phyloP scores from a whole-genome alignment of 768 basidiomycete genomes.

The Russula olivacea region DNA sequence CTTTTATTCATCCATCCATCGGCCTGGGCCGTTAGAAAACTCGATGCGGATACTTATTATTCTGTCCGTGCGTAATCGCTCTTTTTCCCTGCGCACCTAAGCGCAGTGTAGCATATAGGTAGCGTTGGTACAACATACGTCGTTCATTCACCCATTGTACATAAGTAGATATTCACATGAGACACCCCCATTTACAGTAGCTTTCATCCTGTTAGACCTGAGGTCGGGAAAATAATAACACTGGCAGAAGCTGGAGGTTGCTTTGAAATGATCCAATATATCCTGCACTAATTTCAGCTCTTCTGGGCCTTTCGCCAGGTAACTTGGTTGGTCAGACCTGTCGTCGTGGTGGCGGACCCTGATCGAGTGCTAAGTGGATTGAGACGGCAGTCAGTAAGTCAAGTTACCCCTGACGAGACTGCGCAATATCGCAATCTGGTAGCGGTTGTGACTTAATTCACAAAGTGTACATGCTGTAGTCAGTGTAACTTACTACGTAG shows the following conservation, averaged over 20 bases:
- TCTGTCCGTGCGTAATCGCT: slow-evolving; percentile 9
- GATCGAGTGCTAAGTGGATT: neutral
- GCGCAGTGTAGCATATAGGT: slow-evolving; percentile 15
- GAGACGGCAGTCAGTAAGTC: neutral
- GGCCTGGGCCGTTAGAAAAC: neutral
- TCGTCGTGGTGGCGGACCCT: neutral
- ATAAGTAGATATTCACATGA: slow-evolving; percentile 12
- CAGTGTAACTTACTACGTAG: too few relatives aligned
- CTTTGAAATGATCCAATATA: neutral
- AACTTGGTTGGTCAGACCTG: neutral
- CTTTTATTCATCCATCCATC: neutral
- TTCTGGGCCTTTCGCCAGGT: neutral
- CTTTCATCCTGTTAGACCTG: neutral
- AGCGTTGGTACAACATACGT: slow-evolving; percentile 5
- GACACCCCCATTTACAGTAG: neutral
- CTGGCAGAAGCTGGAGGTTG: neutral
- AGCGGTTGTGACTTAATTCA: neutral
- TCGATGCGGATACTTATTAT: neutral
- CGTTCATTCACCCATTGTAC: slow-evolving; percentile 9
- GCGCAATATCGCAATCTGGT: neutral
- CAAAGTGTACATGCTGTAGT: neutral
- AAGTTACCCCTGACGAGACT: neutral
- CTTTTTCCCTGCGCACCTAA: neutral
- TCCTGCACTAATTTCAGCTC: neutral
- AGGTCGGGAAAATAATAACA: slow-evolving; percentile 1